Percentiles rank a stretch among this genome's conserved stretches.
Conservation (phyloP, 768 basidiomycete species). For the Xerocomus brunneocitrinus region DNA sequence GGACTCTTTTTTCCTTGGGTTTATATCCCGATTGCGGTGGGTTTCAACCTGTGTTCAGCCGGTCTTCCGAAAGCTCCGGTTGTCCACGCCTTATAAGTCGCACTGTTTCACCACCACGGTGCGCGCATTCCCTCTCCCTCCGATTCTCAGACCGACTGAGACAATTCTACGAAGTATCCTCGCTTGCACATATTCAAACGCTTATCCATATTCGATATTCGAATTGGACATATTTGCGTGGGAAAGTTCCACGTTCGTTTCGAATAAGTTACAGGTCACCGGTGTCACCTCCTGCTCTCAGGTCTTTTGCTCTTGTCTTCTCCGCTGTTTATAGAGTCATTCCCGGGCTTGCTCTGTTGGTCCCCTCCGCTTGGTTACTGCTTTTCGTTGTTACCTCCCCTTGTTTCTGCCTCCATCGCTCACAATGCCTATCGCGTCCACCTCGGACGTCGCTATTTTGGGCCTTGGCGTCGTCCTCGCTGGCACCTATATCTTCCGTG, state of each 20-base stretch:
- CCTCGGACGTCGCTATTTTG: conserved; percentile 72
- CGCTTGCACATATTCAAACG: too few relatives aligned
- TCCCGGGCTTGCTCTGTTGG: not conserved
- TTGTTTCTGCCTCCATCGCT: conserved; percentile 5
- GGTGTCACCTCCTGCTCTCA: not conserved
- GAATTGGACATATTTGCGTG: conserved; percentile 29
- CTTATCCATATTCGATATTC: conserved; percentile 1
- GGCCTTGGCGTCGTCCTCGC: conserved; percentile 71
- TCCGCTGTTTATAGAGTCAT: conserved; percentile 1
- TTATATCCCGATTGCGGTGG: not conserved
- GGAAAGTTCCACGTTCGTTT: conserved; percentile 38
- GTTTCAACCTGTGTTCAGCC: not conserved
- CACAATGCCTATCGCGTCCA: conserved; percentile 55
- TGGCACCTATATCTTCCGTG: conserved; percentile 77
- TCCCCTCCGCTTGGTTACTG: not conserved
- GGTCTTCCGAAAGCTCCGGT: not conserved
- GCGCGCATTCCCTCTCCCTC: not conserved
- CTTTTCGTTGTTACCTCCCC: not conserved
- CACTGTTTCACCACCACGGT: not conserved
- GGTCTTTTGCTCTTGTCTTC: conserved; percentile 14
- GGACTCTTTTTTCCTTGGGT: not conserved
- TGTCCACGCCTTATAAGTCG: not conserved
- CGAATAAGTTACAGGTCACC: conserved; percentile 5
- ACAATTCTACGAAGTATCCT: not conserved
- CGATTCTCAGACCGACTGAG: not conserved